Conservation (phyloP, 2,329 filamentous ascomycete species). For the Cytospora paraplurivora region DNA sequence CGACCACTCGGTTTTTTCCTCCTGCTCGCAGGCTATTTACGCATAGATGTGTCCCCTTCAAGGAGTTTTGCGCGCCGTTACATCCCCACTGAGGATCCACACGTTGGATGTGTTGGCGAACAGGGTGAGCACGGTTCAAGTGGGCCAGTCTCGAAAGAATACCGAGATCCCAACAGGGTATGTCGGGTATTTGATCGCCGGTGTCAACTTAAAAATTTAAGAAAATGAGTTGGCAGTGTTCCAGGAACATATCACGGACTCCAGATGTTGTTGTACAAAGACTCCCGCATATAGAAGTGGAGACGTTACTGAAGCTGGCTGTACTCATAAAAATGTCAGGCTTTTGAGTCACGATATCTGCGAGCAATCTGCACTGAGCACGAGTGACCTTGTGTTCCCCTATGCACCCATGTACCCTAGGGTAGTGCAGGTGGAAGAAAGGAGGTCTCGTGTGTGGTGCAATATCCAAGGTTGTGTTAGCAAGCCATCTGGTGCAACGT, state of each 20-base stretch:
- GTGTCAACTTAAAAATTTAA: neutral
- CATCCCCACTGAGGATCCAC: slow-evolving; percentile 16
- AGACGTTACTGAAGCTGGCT: neutral
- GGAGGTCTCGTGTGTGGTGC: neutral
- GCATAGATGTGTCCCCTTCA: slow-evolving; percentile 5
- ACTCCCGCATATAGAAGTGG: neutral
- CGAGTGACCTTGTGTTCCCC: neutral
- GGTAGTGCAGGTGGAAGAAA: neutral
- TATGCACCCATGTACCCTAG: no score
- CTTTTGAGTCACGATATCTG: neutral
- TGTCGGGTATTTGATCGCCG: neutral
- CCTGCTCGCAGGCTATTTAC: slow-evolving; percentile 15
- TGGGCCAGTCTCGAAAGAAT: slow-evolving; percentile 6
- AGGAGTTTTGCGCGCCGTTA: slow-evolving; percentile 18
- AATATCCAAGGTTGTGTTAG: neutral
- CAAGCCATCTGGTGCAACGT: neutral
- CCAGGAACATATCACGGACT: neutral
- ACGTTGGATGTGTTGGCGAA: slow-evolving; percentile 17
- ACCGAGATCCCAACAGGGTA: neutral
- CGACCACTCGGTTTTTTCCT: neutral
- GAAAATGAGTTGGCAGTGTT: neutral
- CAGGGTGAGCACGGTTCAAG: slow-evolving; percentile 23
- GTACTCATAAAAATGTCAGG: neutral
- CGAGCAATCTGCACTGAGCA: neutral
- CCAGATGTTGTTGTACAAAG: neutral